Evolutionary conservation across 345 rosid genomes (phyloP), one percentile per base, ranked within the genome.

Genomic region (Citrus inodora): DNA sequence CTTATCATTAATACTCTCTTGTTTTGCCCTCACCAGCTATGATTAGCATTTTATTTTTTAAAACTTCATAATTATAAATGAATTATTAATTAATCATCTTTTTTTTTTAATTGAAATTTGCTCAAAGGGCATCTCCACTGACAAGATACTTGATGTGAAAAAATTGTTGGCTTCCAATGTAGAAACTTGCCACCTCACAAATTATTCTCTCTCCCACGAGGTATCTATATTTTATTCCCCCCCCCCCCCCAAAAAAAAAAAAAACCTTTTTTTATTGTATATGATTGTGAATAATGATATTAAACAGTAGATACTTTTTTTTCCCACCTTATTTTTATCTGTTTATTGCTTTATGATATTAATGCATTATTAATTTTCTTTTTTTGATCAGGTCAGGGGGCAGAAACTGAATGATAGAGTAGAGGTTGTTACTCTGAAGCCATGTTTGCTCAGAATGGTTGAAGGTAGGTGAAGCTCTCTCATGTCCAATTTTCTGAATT

Each of bases 41-140:
- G 5, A 55, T 17, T 22, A 0, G n/a, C 4, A 42, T 42, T 2
- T 10, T 55, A 55, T 21, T 55, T 55, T 55, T 1, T 55, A 30
- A 55, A 17, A 25, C 25, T 28, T 42, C 8, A 42, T 2, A 51
- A 61, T 25, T 0, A 63, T 51, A 24, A 48, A 37, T 8, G 22
- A 32, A 9, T 9, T 13, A 27, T 11, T 35, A 38, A 8, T 56
- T 6, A 13, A 19, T 53, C 8, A 42, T 27, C 16, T 32, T 32
- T 32, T 32, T 32, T 28, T 25, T 25, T 32, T 9, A 2, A 40
- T 74, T 48, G 11, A 58, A 30, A 4, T 51, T 69, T 70, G 35
- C 17, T 74, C 77, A 75, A 42, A 91, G 94, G 93, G 92, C 38
- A 87, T 91, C 75, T 91, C 94, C 66, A 91, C 94, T 11, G 94